phyloP scores from a whole-genome alignment of 345 rosid genomes.

The Eucalyptus pauciflora region DNA sequence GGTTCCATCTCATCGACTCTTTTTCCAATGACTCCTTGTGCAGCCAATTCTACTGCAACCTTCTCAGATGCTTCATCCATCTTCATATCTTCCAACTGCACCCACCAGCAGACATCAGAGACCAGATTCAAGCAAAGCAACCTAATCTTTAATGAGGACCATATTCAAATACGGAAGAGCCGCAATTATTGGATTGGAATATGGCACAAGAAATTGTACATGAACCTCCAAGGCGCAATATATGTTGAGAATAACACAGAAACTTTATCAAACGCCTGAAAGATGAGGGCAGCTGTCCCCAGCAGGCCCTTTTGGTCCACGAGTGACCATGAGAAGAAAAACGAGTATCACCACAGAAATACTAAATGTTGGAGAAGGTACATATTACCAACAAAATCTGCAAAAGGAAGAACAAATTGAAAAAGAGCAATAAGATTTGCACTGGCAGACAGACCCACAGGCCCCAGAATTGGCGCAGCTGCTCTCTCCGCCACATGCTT shows the following conservation, averaged over 20 bases:
- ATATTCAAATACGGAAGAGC: neutral
- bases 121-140: neutral
- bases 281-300: neutral
- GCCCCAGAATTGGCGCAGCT: neutral
- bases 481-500: neutral
- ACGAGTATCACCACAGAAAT: neutral
- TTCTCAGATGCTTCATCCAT: conserved; percentile 86
- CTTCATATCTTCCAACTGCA: conserved; percentile 74
- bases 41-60: conserved; percentile 85
- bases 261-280: neutral
- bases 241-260: neutral
- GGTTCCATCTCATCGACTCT: conserved; percentile 93
- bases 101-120: neutral
- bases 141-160: neutral
- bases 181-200: neutral
- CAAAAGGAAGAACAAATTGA: neutral
- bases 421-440: neutral
- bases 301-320: neutral
- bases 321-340: neutral
- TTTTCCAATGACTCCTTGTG: conserved; percentile 91
- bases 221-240: neutral
- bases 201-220: neutral
- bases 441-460: neutral
- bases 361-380: neutral
- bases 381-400: neutral